Conservation (phyloP, 169 alveolate genomes). For the Eimeria brunetti region DNA sequence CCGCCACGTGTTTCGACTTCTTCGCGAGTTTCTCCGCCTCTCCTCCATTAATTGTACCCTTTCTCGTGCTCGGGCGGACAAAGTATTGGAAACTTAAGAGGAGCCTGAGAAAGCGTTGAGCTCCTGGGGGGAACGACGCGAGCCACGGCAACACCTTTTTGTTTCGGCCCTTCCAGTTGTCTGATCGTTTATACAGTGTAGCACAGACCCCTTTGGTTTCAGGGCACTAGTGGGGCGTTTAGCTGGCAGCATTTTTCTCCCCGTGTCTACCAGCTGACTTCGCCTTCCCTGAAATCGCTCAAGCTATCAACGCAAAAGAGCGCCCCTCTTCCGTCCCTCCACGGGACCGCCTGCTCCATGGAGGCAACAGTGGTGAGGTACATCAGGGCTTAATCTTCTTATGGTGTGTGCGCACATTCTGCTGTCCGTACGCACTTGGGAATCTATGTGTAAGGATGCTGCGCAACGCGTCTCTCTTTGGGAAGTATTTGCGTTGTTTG, state of each 20-base stretch:
- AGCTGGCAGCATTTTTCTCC: not conserved
- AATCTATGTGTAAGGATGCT: slow-evolving; percentile 65
- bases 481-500: slow-evolving; percentile 78
- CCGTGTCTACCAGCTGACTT: not conserved
- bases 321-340: not conserved
- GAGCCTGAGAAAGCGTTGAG: not conserved
- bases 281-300: not conserved
- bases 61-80: not conserved
- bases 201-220: not conserved
- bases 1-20: not conserved
- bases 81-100: not conserved
- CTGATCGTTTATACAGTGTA: not conserved
- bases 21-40: not conserved
- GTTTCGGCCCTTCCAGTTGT: not conserved
- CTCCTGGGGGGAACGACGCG: not conserved
- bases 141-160: not conserved
- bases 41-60: not conserved
- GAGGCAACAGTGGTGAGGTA: not conserved
- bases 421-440: not conserved
- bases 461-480: slow-evolving; percentile 78
- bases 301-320: not conserved
- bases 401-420: not conserved
- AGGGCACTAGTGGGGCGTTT: not conserved
- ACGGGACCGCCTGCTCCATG: not conserved
- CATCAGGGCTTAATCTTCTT: not conserved